Conservation (phyloP, 495 filamentous ascomycete genomes). For the Talaromyces nanjingensis region DNA sequence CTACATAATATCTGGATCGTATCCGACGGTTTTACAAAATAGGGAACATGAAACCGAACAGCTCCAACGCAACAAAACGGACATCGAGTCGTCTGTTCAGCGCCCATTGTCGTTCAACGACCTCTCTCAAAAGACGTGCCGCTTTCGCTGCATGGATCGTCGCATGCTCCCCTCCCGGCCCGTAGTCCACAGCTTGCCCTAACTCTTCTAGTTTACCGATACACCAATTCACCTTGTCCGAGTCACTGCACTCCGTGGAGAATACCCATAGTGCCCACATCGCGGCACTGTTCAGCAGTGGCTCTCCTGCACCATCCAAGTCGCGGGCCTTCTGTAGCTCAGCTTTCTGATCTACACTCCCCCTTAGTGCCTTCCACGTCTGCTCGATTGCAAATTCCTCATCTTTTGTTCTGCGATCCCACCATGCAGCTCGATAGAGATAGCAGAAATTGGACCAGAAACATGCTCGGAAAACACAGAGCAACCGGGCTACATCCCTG, state of each 20-base stretch:
- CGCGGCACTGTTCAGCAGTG: neutral
- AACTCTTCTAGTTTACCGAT: neutral
- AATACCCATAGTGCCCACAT: neutral
- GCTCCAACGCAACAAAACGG: neutral
- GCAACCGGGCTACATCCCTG: neutral
- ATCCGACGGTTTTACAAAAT: neutral
- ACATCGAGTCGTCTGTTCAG: neutral
- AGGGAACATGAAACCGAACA: neutral
- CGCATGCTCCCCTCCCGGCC: neutral
- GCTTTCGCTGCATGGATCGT: constrained; percentile 1
- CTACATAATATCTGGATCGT: neutral
- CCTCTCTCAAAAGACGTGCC: neutral
- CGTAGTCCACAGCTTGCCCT: neutral
- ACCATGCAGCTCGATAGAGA: constrained; percentile 2
- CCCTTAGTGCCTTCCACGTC: neutral
- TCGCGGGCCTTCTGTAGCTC: neutral
- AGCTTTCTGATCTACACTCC: neutral
- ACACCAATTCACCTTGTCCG: neutral
- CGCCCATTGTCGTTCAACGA: neutral
- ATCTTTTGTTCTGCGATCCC: neutral
- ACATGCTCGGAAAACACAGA: neutral
- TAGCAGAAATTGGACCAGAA: neutral
- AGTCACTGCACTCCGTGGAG: neutral
- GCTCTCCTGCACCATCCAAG: neutral
- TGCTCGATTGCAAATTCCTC: neutral